These are phyloP conservation scores for Jaapia argillacea DNA, from an alignment of 768 basidiomycete species.

Conservation along the genomic window DNA sequence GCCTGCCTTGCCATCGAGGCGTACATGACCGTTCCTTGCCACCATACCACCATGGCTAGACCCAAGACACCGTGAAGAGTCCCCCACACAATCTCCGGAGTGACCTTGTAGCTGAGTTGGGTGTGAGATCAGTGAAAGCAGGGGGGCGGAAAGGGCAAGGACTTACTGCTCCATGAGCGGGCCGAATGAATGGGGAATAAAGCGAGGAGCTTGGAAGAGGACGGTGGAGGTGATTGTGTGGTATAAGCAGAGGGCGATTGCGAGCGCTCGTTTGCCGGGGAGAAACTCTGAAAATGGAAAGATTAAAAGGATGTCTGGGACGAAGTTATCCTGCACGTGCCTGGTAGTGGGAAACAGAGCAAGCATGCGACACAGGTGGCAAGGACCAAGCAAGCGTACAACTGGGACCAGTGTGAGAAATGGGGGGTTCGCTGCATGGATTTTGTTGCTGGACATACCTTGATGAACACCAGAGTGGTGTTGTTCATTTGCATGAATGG, in stretches of 20 bases:
- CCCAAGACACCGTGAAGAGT: conserved; percentile 62
- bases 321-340: conserved; percentile 26
- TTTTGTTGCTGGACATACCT: conserved; percentile 32
- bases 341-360: conserved; percentile 64
- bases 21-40: conserved; percentile 63
- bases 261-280: conserved; percentile 78
- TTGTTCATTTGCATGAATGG: conserved; percentile 80
- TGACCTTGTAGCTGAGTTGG: conserved; percentile 40
- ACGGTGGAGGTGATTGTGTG: conserved; percentile 66
- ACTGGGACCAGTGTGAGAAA: conserved; percentile 24
- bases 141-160: neutral
- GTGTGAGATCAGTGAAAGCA: neutral
- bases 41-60: conserved; percentile 68
- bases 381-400: conserved; percentile 57
- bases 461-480: conserved; percentile 66
- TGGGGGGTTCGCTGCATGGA: neutral
- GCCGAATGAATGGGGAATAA: conserved; percentile 70
- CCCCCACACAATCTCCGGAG: conserved; percentile 70
- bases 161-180: conserved; percentile 49
- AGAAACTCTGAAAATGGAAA: conserved; percentile 47
- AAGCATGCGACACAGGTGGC: conserved; percentile 52
- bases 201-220: conserved; percentile 66
- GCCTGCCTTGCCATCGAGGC: neutral
- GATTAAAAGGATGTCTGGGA: neutral
- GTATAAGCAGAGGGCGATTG: conserved; percentile 67